Base-by-base conservation (phyloP, 192 early-diverging fungal species). In the Backusella westeae region DNA sequence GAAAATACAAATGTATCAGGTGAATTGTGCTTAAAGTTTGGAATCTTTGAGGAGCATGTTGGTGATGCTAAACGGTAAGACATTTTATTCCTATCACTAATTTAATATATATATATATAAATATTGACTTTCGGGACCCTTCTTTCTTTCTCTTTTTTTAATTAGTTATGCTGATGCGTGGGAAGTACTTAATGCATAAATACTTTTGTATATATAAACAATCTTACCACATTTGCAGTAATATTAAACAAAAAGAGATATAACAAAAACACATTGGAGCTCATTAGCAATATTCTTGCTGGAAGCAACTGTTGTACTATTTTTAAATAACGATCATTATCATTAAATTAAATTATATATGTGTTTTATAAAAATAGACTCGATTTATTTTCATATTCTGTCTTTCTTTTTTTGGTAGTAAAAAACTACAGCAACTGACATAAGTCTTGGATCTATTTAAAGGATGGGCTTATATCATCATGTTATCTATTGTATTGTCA, bases 1-100 rank as follows among this genome's bases (percentile, higher is more conserved):
- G 78, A 74, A 15, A 74, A 79, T 21, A 52, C 74, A 14, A 74
- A 74, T 46, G 78, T 79, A 10, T 52, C 72, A 19, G 78, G 78
- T 35, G 63, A 79, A 26, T 44, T 79, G 3, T 68, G 46, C 19
- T 49, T 79, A 34, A 79, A 75, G 67, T 79, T 79, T 70, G 78
- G 78, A 26, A 67, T 79, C 32, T 10, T 70, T 6, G 78, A 79
- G 21, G 78, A 79, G 8, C 34, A 39, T 21, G 42, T 74, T 19
- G 72, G 76, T 17, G 71, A 71, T 38, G 34, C 6, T 6, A 65
- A 42, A 23, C 26, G 69, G 76, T 77, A 72, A 66, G 71, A 46
- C 38, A 32, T 32, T 34, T 67, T 17, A 39, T 67, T 29, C 15
- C 5, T 67, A 29, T 17, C 10, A 19, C 12, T 67, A 29, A 32